Percentiles rank a stretch among this genome's conserved stretches.
These are phyloP conservation scores for Backusella westeae DNA, from an alignment of 192 early-diverging fungal species.

Conservation along the genomic window DNA sequence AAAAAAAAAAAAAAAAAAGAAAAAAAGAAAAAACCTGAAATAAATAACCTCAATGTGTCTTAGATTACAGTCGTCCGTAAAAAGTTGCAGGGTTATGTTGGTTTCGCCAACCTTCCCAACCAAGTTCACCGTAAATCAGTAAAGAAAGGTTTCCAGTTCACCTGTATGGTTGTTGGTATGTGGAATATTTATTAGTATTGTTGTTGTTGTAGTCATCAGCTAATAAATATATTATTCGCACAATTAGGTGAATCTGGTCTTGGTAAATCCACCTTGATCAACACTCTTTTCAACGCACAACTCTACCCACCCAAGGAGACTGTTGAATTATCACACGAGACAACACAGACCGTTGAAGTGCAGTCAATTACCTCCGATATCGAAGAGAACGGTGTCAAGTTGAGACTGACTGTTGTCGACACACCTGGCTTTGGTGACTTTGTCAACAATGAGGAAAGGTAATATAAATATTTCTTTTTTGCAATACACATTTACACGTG, in stretches of 20 bases:
- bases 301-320: constrained; percentile 78
- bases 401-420: constrained; percentile 94
- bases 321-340: constrained; percentile 63
- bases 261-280: constrained; percentile 97
- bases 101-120: constrained; percentile 93
- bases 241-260: constrained; percentile 75
- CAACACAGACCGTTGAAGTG: constrained; percentile 76
- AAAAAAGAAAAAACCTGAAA: neutral
- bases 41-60: neutral
- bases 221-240: too few species aligned
- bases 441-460: constrained; percentile 98
- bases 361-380: constrained; percentile 86
- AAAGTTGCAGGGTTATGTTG: constrained; percentile 88
- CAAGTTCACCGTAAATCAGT: constrained; percentile 95
- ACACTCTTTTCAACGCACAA: constrained; percentile 92
- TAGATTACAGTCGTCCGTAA: constrained; percentile 49
- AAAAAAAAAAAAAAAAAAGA: too few species aligned
- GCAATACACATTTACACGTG: neutral
- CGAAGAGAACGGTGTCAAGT: constrained; percentile 94
- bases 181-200: neutral
- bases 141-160: constrained; percentile 96
- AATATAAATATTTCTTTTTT: constrained; percentile 2
- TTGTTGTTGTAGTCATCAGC: neutral
- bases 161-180: constrained; percentile 91
- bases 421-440: constrained; percentile 99